A percentile compares a stretch with the other conserved stretches of the same genome.
Evolutionary conservation across 1,139 yeast species (phyloP).

Genomic region (Suhomyces terraborum): DNA sequence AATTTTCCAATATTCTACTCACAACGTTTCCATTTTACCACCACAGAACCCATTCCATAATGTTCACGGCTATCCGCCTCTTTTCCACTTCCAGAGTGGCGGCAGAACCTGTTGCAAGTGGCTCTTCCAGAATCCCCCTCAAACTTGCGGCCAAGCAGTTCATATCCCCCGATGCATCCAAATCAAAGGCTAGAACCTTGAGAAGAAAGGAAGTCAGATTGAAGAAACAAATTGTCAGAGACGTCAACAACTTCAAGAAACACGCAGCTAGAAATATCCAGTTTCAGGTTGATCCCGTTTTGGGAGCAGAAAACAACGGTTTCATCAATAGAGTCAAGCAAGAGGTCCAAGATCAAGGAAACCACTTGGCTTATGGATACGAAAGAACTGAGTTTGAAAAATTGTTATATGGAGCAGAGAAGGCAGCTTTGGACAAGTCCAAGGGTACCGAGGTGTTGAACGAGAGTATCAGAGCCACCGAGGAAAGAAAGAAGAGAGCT

Average conservation of each 20-base stretch:
- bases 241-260: constrained; percentile 49
- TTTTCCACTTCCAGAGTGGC: constrained; percentile 23
- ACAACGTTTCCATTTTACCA: not conserved
- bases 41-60: constrained; percentile 8
- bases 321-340: constrained; percentile 69
- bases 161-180: constrained; percentile 27
- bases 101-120: constrained; percentile 14
- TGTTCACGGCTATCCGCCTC: constrained; percentile 26
- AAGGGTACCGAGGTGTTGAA: constrained; percentile 45
- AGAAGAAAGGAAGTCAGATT: constrained; percentile 45
- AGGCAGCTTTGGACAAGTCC: constrained; percentile 38
- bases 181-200: constrained; percentile 38
- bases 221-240: constrained; percentile 47
- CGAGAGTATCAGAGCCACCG: constrained; percentile 45
- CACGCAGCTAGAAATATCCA: constrained; percentile 33
- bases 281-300: constrained; percentile 67
- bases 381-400: constrained; percentile 69
- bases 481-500: constrained; percentile 67
- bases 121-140: constrained; percentile 24
- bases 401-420: constrained; percentile 73
- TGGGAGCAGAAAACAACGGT: constrained; percentile 69
- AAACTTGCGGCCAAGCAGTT: constrained; percentile 38
- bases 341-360: constrained; percentile 59
- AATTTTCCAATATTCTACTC: constrained; percentile 9
- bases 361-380: constrained; percentile 60